A percentile compares a stretch with the other conserved stretches of the same genome.
Evolutionary conservation across 108 stramenopile species (phyloP).

Genomic region (Cyclotella sp.): DNA sequence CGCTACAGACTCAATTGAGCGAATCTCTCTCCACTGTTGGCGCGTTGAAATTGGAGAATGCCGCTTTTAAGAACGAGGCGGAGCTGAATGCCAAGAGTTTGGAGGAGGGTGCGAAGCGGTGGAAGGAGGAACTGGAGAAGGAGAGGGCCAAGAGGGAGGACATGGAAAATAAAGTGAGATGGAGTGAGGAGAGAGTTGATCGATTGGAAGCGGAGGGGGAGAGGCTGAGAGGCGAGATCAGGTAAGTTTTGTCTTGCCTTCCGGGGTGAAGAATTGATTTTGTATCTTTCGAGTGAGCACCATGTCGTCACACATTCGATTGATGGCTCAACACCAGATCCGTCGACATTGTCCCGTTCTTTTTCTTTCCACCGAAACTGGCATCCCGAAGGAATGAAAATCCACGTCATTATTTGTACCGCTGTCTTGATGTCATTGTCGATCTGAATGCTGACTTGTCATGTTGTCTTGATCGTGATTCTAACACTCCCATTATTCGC

Average conservation of each 20-base stretch:
- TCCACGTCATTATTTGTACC: too few relatives aligned
- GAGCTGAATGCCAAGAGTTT: background rate
- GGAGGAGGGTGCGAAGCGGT: background rate
- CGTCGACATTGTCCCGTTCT: too few relatives aligned
- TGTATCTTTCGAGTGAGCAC: too few relatives aligned
- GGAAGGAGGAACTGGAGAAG: constrained; percentile 9
- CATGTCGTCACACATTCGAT: too few relatives aligned
- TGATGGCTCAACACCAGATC: too few relatives aligned
- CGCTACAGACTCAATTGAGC: constrained; percentile 12
- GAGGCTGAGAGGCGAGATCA: constrained; percentile 71
- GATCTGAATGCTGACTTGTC: background rate
- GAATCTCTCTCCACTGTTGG: background rate
- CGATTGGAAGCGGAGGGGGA: constrained; percentile 67
- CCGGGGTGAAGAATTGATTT: too few relatives aligned
- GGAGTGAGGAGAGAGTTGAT: constrained; percentile 28
- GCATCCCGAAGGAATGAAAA: too few relatives aligned
- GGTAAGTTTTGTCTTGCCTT: constrained; percentile 43
- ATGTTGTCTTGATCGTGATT: background rate
- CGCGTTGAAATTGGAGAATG: constrained; percentile 6
- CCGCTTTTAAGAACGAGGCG: background rate
- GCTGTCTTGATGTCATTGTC: background rate
- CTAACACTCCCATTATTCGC: background rate
- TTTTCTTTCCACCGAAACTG: too few relatives aligned
- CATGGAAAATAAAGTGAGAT: background rate
- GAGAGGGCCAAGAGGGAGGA: constrained; percentile 23